These are phyloP conservation scores for Tetrahymena elliotti DNA, from an alignment of 73 alveolate species.

Conservation along the genomic window DNA sequence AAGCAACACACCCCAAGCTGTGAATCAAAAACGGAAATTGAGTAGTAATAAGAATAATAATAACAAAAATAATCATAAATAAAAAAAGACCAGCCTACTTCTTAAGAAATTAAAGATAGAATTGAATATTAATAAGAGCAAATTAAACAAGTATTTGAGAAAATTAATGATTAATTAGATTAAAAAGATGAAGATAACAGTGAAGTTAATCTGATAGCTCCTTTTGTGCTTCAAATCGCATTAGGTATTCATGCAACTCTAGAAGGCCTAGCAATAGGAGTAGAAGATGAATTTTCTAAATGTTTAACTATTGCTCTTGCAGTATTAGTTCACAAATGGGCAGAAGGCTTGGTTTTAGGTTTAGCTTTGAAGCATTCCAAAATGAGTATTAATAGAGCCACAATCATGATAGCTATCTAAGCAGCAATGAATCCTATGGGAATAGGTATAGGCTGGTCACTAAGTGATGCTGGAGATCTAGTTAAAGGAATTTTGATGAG, in stretches of 20 bases:
- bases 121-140: not conserved
- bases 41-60: too few species aligned
- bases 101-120: not conserved
- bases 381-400: not conserved
- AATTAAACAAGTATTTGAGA: not conserved
- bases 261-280: conserved; percentile 40
- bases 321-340: conserved; percentile 44
- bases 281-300: not conserved
- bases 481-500: conserved; percentile 61
- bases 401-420: conserved; percentile 43
- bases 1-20: not conserved
- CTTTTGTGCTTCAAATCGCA: conserved; percentile 13
- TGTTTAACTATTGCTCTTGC: conserved; percentile 37
- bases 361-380: conserved; percentile 17
- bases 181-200: not conserved
- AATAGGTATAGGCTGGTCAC: conserved; percentile 59
- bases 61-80: not conserved
- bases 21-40: not conserved
- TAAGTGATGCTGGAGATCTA: conserved; percentile 52
- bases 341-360: conserved; percentile 46
- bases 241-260: conserved; percentile 40
- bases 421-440: conserved; percentile 73
- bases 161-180: not conserved
- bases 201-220: not conserved
- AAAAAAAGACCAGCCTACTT: too few species aligned